Conservation (phyloP, 495 filamentous ascomycete genomes). For the Neurospora tetraspora region DNA sequence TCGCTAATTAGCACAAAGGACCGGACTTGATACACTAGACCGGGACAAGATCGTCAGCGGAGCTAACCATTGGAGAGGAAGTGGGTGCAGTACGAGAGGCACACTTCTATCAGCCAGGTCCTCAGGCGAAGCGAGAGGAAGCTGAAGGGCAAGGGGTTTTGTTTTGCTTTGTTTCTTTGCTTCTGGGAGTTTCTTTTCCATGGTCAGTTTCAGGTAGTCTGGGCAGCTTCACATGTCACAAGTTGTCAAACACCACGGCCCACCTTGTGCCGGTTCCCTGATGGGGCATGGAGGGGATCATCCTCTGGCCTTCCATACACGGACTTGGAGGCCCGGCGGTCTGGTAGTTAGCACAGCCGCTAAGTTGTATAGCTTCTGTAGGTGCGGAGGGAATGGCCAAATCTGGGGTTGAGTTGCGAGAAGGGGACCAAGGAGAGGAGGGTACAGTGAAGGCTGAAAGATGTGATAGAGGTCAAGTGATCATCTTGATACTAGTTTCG, state of each 20-base stretch:
- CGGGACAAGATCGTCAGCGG: background rate
- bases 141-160: too few relatives aligned
- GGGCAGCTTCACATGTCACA: too few relatives aligned
- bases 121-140: too few relatives aligned
- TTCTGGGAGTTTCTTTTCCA: too few relatives aligned
- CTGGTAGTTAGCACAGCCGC: background rate
- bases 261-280: background rate
- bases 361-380: background rate
- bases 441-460: background rate
- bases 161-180: too few relatives aligned
- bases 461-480: background rate
- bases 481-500: background rate
- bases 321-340: background rate
- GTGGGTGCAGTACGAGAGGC: background rate
- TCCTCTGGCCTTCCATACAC: background rate
- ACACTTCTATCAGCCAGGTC: background rate
- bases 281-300: background rate
- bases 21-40: background rate
- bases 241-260: background rate
- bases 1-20: background rate
- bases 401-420: too few relatives aligned
- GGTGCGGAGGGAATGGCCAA: background rate
- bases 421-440: background rate
- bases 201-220: too few relatives aligned
- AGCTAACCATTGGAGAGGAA: background rate